phyloP scores from a whole-genome alignment of 31 red algal species.

The Bonnemaisonia californica region DNA sequence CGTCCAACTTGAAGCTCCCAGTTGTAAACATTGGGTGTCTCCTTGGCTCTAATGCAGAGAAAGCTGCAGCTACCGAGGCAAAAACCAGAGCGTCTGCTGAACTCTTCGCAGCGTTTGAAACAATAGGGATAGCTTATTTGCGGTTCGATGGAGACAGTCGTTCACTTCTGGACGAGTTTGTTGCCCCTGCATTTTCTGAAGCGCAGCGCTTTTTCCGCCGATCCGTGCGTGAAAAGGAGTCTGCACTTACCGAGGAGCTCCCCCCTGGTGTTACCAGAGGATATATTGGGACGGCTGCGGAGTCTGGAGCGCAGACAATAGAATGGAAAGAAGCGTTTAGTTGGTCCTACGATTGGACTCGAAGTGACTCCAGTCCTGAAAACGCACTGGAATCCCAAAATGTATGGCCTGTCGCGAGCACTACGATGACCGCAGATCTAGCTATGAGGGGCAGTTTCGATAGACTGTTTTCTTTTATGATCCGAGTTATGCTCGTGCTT shows the following conservation, averaged over 20 bases:
- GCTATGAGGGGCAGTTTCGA: conserved; percentile 22
- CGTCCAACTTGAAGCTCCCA: not conserved
- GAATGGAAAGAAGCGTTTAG: conserved; percentile 58
- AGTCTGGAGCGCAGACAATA: conserved; percentile 37
- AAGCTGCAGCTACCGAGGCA: not conserved
- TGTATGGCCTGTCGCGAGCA: conserved; percentile 16
- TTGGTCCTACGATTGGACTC: conserved; percentile 47
- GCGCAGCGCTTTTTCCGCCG: conserved; percentile 16
- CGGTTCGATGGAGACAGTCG: conserved; percentile 24
- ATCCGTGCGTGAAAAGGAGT: conserved; percentile 10
- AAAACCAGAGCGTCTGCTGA: conserved; percentile 7
- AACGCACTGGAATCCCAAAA: conserved; percentile 40
- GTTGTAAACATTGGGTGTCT: conserved; percentile 9
- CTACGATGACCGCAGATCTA: not conserved
- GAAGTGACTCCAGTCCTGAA: conserved; percentile 3
- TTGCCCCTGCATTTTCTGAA: conserved; percentile 7
- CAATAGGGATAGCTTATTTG: conserved; percentile 29
- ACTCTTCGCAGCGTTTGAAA: conserved; percentile 19
- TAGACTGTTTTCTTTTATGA: conserved; percentile 23
- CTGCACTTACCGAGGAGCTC: not conserved
- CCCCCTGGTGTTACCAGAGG: conserved; percentile 45
- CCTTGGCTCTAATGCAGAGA: not conserved
- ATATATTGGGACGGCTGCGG: conserved; percentile 33
- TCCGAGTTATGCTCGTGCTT: conserved; percentile 4
- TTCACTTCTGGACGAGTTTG: not conserved